Evolutionary conservation across 2,329 filamentous ascomycete species (phyloP), one percentile per base, ranked within the genome.

Genomic region (Harringtonia aguacate): DNA sequence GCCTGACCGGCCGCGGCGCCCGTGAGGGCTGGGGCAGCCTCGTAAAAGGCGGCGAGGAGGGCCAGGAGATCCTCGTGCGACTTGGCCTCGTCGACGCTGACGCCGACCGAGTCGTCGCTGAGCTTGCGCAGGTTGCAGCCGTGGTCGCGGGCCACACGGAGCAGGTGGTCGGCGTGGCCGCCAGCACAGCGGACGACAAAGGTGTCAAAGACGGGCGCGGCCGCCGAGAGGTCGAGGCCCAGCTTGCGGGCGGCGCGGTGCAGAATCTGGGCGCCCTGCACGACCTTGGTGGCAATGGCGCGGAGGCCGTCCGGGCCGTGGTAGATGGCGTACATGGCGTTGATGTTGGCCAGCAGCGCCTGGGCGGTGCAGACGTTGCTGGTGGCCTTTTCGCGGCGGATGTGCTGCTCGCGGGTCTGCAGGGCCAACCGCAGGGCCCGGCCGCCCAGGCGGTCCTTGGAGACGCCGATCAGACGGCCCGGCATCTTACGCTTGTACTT

Each of bases 301-400:
- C 80, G 87, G 41, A 97, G 67, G 17, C 89, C 88, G 43, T 79
- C 64, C 1, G 90, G 90, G 4, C 90, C 90, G 60, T 97, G 90
- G 62, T 95, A 97, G 43, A 95, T 73, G 42, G 88, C 89, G 59
- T 95, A 97, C 68, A 95, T 83, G 44, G 89, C 87, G 53, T 80
- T 90, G 86, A 95, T 95, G 63, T 97, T 97, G 31, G 90, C 90
- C 41, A 95, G 71, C 22, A 97, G 69, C 9, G 90, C 90, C 65
- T 97, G 90, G 2, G 90, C 89, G 2, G 90, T 97, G 68, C 90
- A 97, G 47, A 95, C 89, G 59, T 97, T 97, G 69, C 88, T 95
- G 2, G 90, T 97, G 2, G 90, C 90, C 73, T 95, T 95, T 62
- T 97, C 90, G 57, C 90, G 78, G 52, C 90, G 78, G 60, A 97